Base-by-base conservation (phyloP, 2,329 filamentous ascomycete species). In the Colletotrichum eremochloae region DNA sequence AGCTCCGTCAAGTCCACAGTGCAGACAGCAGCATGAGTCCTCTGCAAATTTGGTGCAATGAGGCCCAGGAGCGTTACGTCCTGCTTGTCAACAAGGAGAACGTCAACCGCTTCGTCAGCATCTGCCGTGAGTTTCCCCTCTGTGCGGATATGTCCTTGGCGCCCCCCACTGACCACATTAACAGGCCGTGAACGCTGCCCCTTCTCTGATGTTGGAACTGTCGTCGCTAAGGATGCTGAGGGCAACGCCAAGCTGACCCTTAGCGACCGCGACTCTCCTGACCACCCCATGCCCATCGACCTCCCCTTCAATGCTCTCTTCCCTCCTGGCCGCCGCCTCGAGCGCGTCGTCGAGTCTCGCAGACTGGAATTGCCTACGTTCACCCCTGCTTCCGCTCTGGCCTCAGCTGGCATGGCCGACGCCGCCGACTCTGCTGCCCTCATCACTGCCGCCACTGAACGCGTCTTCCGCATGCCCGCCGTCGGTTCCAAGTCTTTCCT, bases 401-500 rank as follows among this genome's bases (percentile, higher is more conserved):
- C 89, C 61, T 88, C 93, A 76, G 84, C 92, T 36, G 89, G 91
- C 29, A 88, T 89, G 36, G 82, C 86, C 5, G 83, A 88, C 0
- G 83, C 83, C 48, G 84, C 84, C 68, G 86, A 89, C n/a, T 29
- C 61, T 38, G 80, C 83, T 0, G 91, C 86, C 5, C 78, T 89
- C 42, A 78, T 90, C 40, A 82, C 81, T 36, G 85, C 95, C 81
- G 95, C 96, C 20, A 90, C 94, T 0, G 90, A 94, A 76, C 87
- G 94, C 73, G 94, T 98, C 3, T 90, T 98, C 67, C 90, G 90
- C 62, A 86, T 98, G 64, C 96, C 96, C 29, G 90, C 95, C 1
- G 96, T 98, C 31, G 96, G 95, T n/a, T 98, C 95, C 31, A 98
- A 98, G 83, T 95, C 93, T 31, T 99, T 98, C 86, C 87, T 99